Evolutionary conservation across 1,284 basidiomycete species (phyloP).

Genomic region (Agaricales sp.): DNA sequence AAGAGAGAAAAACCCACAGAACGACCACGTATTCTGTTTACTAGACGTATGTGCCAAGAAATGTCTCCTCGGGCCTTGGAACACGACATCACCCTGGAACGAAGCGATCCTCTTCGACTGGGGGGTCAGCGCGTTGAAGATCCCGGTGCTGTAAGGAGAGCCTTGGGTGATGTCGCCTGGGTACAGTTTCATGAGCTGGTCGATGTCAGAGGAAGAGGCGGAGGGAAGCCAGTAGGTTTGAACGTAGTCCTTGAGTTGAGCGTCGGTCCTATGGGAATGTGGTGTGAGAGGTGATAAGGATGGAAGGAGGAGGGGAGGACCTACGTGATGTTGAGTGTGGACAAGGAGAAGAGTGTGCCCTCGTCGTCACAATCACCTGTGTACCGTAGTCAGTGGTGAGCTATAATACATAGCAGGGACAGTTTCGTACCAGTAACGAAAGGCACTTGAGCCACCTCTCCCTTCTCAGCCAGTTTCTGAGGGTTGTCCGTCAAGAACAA

Average conservation of each 20-base stretch:
- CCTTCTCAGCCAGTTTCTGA: constrained; percentile 16
- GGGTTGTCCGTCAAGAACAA: constrained; percentile 22
- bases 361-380: constrained; percentile 39
- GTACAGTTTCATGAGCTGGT: constrained; percentile 26
- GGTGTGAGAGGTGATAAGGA: constrained; percentile 1
- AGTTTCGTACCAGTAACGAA: constrained; percentile 19
- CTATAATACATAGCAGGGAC: background rate
- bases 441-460: constrained; percentile 22
- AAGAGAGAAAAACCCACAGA: constrained; percentile 20
- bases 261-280: constrained; percentile 22
- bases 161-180: constrained; percentile 32
- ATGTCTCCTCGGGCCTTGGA: constrained; percentile 45
- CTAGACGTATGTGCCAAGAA: constrained; percentile 30
- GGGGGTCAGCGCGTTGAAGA: constrained; percentile 31
- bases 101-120: constrained; percentile 45
- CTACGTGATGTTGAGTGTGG: constrained; percentile 31
- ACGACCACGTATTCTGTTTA: constrained; percentile 39
- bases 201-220: constrained; percentile 18
- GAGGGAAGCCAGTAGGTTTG: constrained; percentile 21
- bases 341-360: constrained; percentile 39
- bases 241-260: constrained; percentile 26
- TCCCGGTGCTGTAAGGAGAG: constrained; percentile 40
- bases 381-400: background rate
- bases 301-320: too few species aligned
- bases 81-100: constrained; percentile 39